These are phyloP conservation scores for Ustilago curta DNA, from an alignment of 1,284 basidiomycete species.

Conservation along the genomic window DNA sequence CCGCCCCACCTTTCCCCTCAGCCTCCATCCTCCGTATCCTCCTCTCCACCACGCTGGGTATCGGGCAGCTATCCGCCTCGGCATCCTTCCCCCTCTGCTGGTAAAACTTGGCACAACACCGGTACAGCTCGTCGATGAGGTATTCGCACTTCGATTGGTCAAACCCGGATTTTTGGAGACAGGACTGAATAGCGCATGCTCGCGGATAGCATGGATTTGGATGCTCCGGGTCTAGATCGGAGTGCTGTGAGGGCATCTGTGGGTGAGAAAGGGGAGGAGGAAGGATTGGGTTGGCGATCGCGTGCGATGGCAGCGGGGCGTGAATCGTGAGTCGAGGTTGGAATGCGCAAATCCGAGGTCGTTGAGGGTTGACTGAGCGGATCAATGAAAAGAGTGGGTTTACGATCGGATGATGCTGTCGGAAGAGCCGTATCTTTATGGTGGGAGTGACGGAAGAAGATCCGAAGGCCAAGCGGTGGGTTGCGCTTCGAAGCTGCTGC, in stretches of 20 bases:
- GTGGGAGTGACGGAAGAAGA: no score
- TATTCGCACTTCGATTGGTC: conserved; percentile 63
- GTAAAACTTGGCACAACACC: conserved; percentile 65
- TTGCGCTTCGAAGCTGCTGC: no score
- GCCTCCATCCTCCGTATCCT: conserved; percentile 51
- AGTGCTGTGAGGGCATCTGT: conserved; percentile 17
- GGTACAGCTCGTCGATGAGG: conserved; percentile 61
- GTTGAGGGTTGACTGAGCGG: no score
- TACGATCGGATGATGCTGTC: no score
- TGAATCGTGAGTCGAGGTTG: neutral
- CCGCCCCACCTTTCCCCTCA: conserved; percentile 48
- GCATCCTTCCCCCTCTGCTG: conserved; percentile 49
- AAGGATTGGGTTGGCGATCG: no score
- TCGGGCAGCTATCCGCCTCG: conserved; percentile 61
- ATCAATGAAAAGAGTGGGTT: no score
- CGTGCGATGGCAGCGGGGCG: neutral
- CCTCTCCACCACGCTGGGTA: conserved; percentile 51
- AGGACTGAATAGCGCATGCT: conserved; percentile 65
- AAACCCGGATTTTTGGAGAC: conserved; percentile 60
- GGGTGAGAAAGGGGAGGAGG: neutral
- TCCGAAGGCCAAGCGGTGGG: no score
- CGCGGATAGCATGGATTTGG: conserved; percentile 63
- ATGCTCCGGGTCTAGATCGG: conserved; percentile 35
- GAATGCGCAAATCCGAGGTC: no score
- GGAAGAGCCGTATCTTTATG: no score